Base-by-base conservation (phyloP, 768 basidiomycete species). In the Amanita jacksonii region DNA sequence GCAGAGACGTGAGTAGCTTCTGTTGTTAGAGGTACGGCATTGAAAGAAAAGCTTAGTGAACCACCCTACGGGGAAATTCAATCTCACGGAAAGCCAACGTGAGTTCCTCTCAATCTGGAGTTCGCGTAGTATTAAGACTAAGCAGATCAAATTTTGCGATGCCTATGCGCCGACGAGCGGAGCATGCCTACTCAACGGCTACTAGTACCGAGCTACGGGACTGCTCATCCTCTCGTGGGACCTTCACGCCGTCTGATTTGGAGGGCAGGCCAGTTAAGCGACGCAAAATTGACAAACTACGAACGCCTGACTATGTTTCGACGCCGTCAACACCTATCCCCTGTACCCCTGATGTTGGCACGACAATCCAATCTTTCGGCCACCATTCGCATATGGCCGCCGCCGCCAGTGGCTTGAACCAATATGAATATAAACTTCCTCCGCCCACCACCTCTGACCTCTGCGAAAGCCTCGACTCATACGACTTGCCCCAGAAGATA, bases 361-460 rank as follows among this genome's bases (percentile, higher is more conserved):
- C 49, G 59, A 24, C 56, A 60, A 32, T 62, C 59, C 10, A 55
- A 52, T 34, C 58, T 51, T 4, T 62, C 57, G 50, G 53, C 31
- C 18, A 54, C 51, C n/a, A 50, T 45, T 24, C 43, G 6, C 32
- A 45, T 12, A 9, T 20, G 5, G 36, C 19, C 13, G 28, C 27
- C 18, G 63, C 52, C 39, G 39, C 50, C 30, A 47, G 43, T 46
- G 64, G 60, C 52, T 15, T 55, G 24, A 70, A 72, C 45, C 52
- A 58, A 24, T 77, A 75, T 53, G 53, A 61, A 25, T 87, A 82
- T 47, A 58, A 59, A 1, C 45, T 49, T n/a, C 43, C 56, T 8
- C 76, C 83, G 0, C 85, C 85, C 2, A 62, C 73, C 5, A 37
- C 64, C 4, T 62, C 68, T 3, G 63, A 74, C 9, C 61, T 85